Base-by-base conservation (phyloP, 208 protist genomes). In the Wallacemonas rigidus region DNA sequence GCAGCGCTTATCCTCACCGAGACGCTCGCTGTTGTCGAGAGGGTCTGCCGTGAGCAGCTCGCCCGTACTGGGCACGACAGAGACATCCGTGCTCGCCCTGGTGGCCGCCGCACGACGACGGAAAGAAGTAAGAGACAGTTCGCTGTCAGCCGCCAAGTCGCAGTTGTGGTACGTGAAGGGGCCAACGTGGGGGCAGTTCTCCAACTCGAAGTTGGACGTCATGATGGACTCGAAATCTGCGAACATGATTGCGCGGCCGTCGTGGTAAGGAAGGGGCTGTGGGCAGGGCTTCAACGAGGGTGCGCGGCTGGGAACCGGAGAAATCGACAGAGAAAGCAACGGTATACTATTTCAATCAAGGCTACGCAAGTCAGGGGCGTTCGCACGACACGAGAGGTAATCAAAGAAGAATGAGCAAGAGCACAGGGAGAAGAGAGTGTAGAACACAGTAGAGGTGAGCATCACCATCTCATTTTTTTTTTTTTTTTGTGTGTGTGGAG, bases 121-220 rank as follows among this genome's bases (percentile, higher is more conserved):
- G 63, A 84, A 85, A 15, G 73, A 80, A 50, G 70, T 65, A 41
- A 80, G 63, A 2, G 75, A 76, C 11, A 80, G 74, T 2, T 76
- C 43, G 74, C 67, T 69, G 69, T 74, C 56, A 4, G 60, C 8
- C 2, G 60, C 7, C 61, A 86, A 38, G 68, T 64, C 50, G 3
- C 79, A 56, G 69, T 92, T 90, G 78, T 94, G 88, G 77, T 88
- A 94, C 17, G 91, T 93, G 75, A 95, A 95, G 36, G 91, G 91
- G 4, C 91, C 91, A 36, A 95, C 72, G 39, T 73, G 84, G 1
- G 91, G 88, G 76, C 88, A 94, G 76, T 92, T 81, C 47, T 90
- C 81, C 69, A 95, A 72, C 48, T 72, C 72, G 69, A 95, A 95
- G 77, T 88, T 86, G 71, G 87, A 91, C 56, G 76, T 77, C 80